Evolutionary conservation across 441 rosid species (phyloP), one percentile per base, ranked within the genome.

Genomic region (Gossypium davidsonii): DNA sequence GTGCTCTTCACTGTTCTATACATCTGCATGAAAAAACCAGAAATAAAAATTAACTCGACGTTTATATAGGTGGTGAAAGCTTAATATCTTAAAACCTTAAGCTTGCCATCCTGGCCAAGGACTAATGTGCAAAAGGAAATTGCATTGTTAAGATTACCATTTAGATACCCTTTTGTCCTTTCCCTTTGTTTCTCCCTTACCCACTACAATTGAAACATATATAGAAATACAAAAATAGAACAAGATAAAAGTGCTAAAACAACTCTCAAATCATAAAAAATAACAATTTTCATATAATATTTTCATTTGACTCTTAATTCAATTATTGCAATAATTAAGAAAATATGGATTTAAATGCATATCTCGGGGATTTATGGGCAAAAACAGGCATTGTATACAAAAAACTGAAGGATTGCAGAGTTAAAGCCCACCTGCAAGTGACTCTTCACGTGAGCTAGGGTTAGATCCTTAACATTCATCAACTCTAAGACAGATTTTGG

Each of bases 381-480:
- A 37, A 37, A 37, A 37, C 42, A 37, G 42, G 42, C 42, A 37
- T 37, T 37, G 42, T 37, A 37, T 75, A 76, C 74, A 72, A 80
- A 74, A 59, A 28, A 77, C 63, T 67, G 77, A 62, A 55, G 80
- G 80, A 74, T 74, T 77, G 59, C 25, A 44, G 72, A 73, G 83
- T 73, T 37, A 46, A 49, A 83, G 64, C 78, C 79, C 78, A 94
- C 99, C 99, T 95, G 99, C 75, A 95, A 89, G 77, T 95, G 99
- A 86, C 99, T 95, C 89, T 95, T 94, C 83, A 94, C 99, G 76
- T 94, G 99, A 83, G 99, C 98, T 82, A 94, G 86, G 79, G 99
- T 94, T 86, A 95, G 89, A 89, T 95, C 99, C 79, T 92, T 92
- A 68, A 91, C 98, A 83, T 94, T 92, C 99, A 94, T 94, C 76